Evolutionary conservation across 345 rosid species (phyloP), one percentile per base, ranked within the genome.

Genomic region (Brassica juncea): DNA sequence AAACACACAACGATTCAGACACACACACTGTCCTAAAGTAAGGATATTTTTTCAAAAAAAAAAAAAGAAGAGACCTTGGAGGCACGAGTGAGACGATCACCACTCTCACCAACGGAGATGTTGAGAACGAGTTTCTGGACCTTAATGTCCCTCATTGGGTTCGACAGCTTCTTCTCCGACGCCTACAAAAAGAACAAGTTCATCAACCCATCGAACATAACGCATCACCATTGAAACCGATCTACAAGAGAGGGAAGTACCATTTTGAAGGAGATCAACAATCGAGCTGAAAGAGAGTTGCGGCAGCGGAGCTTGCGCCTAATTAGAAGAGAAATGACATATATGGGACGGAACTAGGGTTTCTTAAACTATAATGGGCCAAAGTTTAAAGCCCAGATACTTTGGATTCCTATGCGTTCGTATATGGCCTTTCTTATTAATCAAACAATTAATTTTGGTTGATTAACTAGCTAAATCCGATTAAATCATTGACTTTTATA

Each of bases 121-220:
- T 92, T 92, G 9, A 92, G 94, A 61, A 92, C 94, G 28, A 92
- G 84, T 70, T 92, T 92, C 81, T 92, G 97, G 42, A 92, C 97
- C 81, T 92, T 92, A 80, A 92, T 92, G 68, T 92, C 97, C 79
- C 97, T 86, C 94, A 92, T 92, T 1, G 97, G 97, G 86, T 92
- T 92, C 14, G 92, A 73, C 0, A 88, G 88, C 88, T 92, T 92
- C 92, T 82, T 92, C 87, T 92, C 97, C 39, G 97, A 86, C 62
- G 93, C 94, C 97, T 89, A 78, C 54, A 73, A 31, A 34, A 34
- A 34, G 37, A 7, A 34, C 52, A 42, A 42, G 11, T 10, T 11
- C 21, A 49, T n/a, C 8, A 52, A 52, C 1, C 8, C 6, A 5
- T 14, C 5, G 16, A 47, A 4, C 55, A 47, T 4, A 47, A 4